Percentiles rank a stretch among this genome's conserved stretches.
phyloP scores from a whole-genome alignment of 768 basidiomycete species.

The Albatrellus ellisii region DNA sequence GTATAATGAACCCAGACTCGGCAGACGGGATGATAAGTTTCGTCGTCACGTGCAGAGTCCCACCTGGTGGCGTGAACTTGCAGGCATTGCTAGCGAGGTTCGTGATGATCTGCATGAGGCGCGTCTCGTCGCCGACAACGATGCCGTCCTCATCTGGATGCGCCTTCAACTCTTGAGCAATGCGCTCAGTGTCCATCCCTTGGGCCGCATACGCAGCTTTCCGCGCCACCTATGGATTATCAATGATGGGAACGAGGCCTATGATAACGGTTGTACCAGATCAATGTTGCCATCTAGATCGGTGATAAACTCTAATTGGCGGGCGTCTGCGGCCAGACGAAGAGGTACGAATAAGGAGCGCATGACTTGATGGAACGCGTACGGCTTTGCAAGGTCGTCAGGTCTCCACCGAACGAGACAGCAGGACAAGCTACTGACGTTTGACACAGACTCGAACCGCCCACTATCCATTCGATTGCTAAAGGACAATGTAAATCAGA shows the following conservation, averaged over 20 bases:
- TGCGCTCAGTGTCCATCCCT: constrained; percentile 32
- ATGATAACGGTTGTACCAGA: constrained; percentile 23
- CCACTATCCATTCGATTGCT: constrained; percentile 84
- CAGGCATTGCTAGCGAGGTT: constrained; percentile 80
- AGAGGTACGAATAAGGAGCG: constrained; percentile 61
- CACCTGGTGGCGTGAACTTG: constrained; percentile 66
- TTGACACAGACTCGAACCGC: constrained; percentile 57
- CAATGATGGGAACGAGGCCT: not conserved
- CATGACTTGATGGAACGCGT: constrained; percentile 68
- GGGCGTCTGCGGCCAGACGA: constrained; percentile 52
- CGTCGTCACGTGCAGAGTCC: constrained; percentile 55
- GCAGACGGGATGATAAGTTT: constrained; percentile 31
- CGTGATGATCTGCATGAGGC: constrained; percentile 69
- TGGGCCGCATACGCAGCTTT: constrained; percentile 45
- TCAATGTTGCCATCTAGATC: constrained; percentile 60
- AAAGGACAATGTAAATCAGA: not conserved
- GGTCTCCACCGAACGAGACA: not conserved
- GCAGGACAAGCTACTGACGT: constrained; percentile 22
- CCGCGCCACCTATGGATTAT: constrained; percentile 37
- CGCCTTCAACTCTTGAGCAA: constrained; percentile 28
- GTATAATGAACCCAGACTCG: not conserved
- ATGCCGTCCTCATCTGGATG: constrained; percentile 45
- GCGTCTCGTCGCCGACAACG: constrained; percentile 76
- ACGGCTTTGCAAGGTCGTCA: constrained; percentile 31
- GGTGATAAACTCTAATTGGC: constrained; percentile 51